Percentiles rank a stretch among this genome's conserved stretches.
phyloP scores from a whole-genome alignment of 2,329 filamentous ascomycete genomes.

The Colletotrichum horii region DNA sequence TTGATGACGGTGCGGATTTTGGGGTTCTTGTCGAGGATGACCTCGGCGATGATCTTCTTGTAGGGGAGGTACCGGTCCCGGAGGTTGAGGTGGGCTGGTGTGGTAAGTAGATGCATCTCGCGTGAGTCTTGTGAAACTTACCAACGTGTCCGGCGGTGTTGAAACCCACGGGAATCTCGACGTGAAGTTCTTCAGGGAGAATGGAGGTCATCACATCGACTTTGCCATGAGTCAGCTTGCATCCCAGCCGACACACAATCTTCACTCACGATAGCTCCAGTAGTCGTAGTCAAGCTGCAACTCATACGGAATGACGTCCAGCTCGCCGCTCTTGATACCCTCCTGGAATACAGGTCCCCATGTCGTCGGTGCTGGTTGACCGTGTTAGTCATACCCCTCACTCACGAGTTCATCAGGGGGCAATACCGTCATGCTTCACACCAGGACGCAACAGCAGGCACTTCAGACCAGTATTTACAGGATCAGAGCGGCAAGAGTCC shows the following conservation, averaged over 20 bases:
- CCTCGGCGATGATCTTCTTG: constrained; percentile 83
- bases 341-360: constrained; percentile 76
- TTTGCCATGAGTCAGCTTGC: constrained; percentile 31
- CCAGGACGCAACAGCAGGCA: constrained; percentile 65
- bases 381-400: neutral
- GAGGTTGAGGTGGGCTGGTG: constrained; percentile 84
- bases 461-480: constrained; percentile 63
- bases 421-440: constrained; percentile 58
- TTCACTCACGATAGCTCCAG: constrained; percentile 76
- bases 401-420: neutral
- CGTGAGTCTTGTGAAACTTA: constrained; percentile 41
- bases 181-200: constrained; percentile 78
- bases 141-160: constrained; percentile 87
- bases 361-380: constrained; percentile 66
- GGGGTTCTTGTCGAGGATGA: constrained; percentile 89
- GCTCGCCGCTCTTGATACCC: constrained; percentile 69
- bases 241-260: no score
- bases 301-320: constrained; percentile 77
- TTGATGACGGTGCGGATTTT: constrained; percentile 89
- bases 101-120: constrained; percentile 17
- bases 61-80: constrained; percentile 83
- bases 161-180: constrained; percentile 85
- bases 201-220: constrained; percentile 84
- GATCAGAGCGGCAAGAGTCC: constrained; percentile 67
- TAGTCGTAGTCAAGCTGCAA: constrained; percentile 81